A percentile compares a stretch with the other conserved stretches of the same genome.
Conservation (phyloP, 495 filamentous ascomycete species). For the Cercophora samala region DNA sequence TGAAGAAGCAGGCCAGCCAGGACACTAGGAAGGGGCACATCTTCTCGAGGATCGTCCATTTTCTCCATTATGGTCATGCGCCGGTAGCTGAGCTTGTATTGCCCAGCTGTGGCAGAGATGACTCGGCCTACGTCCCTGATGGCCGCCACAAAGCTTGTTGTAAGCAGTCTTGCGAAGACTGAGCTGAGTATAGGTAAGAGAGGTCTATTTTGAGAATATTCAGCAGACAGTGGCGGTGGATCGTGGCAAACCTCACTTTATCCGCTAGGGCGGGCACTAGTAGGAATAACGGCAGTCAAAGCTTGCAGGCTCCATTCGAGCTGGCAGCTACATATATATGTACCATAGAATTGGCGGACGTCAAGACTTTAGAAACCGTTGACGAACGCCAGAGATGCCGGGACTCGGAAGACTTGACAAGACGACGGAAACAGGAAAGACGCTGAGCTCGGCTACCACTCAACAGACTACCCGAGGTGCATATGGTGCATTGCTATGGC, state of each 20-base stretch:
- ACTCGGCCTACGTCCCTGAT: background rate
- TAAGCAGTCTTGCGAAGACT: background rate
- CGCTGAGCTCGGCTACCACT: background rate
- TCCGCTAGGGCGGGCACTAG: constrained; percentile 9
- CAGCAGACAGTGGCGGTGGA: background rate
- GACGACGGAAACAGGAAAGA: background rate
- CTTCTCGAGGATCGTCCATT: background rate
- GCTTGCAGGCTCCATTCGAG: constrained; percentile 10
- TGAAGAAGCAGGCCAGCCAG: background rate
- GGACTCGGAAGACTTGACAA: background rate
- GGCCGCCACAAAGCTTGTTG: constrained; percentile 28
- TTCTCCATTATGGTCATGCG: background rate
- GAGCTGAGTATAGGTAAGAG: background rate
- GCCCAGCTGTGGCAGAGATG: background rate
- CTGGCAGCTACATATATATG: too few relatives aligned
- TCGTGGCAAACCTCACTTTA: constrained; percentile 6
- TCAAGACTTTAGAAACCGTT: background rate
- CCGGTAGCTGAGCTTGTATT: background rate
- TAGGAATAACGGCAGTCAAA: constrained; percentile 9
- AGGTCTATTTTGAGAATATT: background rate
- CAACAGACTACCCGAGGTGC: background rate
- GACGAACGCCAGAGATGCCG: background rate
- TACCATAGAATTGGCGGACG: background rate
- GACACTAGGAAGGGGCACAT: background rate
- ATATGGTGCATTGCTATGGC: background rate